Base-by-base conservation (phyloP, 2,329 filamentous ascomycete species). In the Exophiala mesophila region DNA sequence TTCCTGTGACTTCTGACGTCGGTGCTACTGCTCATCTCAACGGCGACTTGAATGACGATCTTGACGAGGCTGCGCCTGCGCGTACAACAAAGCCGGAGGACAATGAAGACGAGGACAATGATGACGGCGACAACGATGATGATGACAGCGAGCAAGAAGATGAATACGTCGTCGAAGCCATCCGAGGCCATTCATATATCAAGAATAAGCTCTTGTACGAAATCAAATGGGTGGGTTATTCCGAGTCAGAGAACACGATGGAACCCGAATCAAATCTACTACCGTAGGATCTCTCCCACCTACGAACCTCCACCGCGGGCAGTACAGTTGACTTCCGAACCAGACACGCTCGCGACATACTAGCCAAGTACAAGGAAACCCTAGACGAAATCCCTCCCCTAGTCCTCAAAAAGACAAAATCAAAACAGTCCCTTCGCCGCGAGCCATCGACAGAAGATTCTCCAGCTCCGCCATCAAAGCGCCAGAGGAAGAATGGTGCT, bases 201-300 rank as follows among this genome's bases (percentile, higher is more conserved):
- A 42, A 46, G 24, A 35, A 31, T 16, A 5, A 18, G 17, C 39
- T 71, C 17, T 44, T 62, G 24, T 61, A 70, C 15, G 50, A 60
- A 5, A 67, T 72, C 20, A 72, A 72, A 52, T 73, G 70, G 70
- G 65, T 66, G 47, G 68, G 66, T 4, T 73, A 70, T 39, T 60
- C 66, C 4, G 59, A 61, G 2, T 50, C 55, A n/a, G 68, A 73
- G 34, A 59, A 63, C 39, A 73, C 70, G 2, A 55, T 63, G 54
- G 70, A 73, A 44, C 67, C 68, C 1, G 68, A 72, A 52, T 62
- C 64, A 5, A 66, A 68, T 34, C 54, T 70, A 3, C 35, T 67
- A 62, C 69, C 61, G 42, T 65, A 34, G 45, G 18, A 16, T n/a
- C 29, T 13, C 19, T 19, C 10, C 28, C 20, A 3, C 34, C 6